Conservation (phyloP, 768 basidiomycete species). For the Hygrocybe punicea region DNA sequence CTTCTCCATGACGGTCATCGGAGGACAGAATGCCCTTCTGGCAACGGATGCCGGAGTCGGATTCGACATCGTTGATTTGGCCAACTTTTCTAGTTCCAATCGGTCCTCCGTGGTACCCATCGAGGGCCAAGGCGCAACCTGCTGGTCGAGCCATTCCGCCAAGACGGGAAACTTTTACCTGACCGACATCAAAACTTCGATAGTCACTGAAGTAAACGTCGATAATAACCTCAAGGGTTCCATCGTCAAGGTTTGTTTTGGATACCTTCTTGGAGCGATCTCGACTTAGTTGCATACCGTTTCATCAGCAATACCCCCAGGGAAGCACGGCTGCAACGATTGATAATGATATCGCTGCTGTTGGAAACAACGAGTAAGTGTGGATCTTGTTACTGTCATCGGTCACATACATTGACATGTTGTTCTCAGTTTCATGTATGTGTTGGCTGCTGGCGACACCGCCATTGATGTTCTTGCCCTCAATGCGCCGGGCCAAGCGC, state of each 20-base stretch:
- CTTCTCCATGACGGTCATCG: slow-evolving; percentile 47
- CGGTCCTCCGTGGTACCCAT: slow-evolving; percentile 33
- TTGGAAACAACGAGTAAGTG: slow-evolving; percentile 34
- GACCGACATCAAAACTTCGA: slow-evolving; percentile 40
- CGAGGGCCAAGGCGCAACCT: slow-evolving; percentile 40
- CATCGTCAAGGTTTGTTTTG: slow-evolving; percentile 40
- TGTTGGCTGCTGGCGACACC: slow-evolving; percentile 38
- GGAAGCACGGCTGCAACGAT: slow-evolving; percentile 36
- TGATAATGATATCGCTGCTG: slow-evolving; percentile 40
- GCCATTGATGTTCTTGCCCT: slow-evolving; percentile 41
- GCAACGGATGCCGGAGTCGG: slow-evolving; percentile 41
- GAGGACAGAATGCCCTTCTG: slow-evolving; percentile 39
- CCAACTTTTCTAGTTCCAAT: slow-evolving; percentile 28
- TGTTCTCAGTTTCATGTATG: slow-evolving; percentile 38
- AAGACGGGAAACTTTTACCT: slow-evolving; percentile 46
- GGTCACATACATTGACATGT: neutral
- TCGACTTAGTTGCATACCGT: neutral
- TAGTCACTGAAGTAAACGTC: slow-evolving; percentile 46
- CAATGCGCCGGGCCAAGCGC: slow-evolving; percentile 35
- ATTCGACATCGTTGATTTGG: slow-evolving; percentile 39
- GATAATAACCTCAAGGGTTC: slow-evolving; percentile 43
- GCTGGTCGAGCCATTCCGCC: slow-evolving; percentile 42
- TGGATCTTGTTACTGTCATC: neutral
- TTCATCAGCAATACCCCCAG: slow-evolving; percentile 39
- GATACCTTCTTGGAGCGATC: neutral